Conservation (phyloP, 768 basidiomycete genomes). For the Termitomyces sp. region DNA sequence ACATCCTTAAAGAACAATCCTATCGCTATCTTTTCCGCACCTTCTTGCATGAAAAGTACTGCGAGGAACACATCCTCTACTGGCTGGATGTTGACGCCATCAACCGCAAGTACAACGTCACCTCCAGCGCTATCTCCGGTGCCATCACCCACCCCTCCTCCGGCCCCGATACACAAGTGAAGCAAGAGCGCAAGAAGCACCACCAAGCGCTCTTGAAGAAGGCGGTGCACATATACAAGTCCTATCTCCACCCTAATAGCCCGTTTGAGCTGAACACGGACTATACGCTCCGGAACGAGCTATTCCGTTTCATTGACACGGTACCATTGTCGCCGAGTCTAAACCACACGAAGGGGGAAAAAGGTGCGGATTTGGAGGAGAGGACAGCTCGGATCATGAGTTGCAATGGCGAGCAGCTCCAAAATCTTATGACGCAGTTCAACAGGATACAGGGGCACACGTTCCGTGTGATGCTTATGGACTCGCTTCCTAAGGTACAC, state of each 20-base stretch:
- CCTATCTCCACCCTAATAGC: slow-evolving; percentile 16
- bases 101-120: slow-evolving; percentile 16
- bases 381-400: slow-evolving; percentile 11
- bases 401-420: slow-evolving; percentile 15
- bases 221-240: slow-evolving; percentile 13
- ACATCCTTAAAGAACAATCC: slow-evolving; percentile 15
- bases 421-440: slow-evolving; percentile 12
- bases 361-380: neutral
- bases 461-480: slow-evolving; percentile 18
- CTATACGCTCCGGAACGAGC: slow-evolving; percentile 14
- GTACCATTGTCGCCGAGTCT: neutral
- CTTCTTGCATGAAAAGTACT: slow-evolving; percentile 14
- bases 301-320: slow-evolving; percentile 14
- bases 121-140: slow-evolving; percentile 14
- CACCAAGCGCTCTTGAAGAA: slow-evolving; percentile 13
- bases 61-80: slow-evolving; percentile 18
- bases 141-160: neutral
- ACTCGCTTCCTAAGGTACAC: slow-evolving; percentile 16
- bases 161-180: neutral
- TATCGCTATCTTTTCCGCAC: slow-evolving; percentile 13
- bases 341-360: neutral
- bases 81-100: slow-evolving; percentile 18
- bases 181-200: slow-evolving; percentile 13
- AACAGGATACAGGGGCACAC: slow-evolving; percentile 14
- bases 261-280: slow-evolving; percentile 18